Base-by-base conservation (phyloP, 2,329 filamentous ascomycete genomes). In the Aspergillus caelatus region DNA sequence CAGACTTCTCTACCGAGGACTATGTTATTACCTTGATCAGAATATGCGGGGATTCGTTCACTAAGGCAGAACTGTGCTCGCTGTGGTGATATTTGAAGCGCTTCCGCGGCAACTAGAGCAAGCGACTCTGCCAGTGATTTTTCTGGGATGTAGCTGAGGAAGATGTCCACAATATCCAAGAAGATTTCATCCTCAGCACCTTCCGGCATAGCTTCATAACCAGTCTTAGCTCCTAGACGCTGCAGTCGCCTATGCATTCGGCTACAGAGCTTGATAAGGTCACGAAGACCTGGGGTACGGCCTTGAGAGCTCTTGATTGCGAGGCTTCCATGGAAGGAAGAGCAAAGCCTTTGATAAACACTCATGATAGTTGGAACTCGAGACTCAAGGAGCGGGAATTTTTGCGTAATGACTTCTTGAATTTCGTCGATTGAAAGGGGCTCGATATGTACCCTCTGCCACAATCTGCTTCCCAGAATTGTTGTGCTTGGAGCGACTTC, bases 151-250 rank as follows among this genome's bases (percentile, higher is more conserved):
- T 91, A 92, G 60, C 91, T 92, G 48, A 92, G 89, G 76, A 99
- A 98, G 74, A 94, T 96, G 77, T 99, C 95, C 58, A 95, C 85
- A 0, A 93, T 92, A 74, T 99, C 95, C 80, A 97, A 87, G 72
- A 97, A 97, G 78, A 98, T 96, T 71, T 91, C 88, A 72, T 97
- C 91, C 67, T 87, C 84, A 0, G 87, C 87, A 1, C 85, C 86
- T 70, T 94, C 91, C n/a, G 84, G 88, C 26, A 93, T 87, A 0
- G 89, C 83, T 74, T 95, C 91, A 23, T 86, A 83, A 12, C 88
- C 88, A 28, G 86, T 90, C 67, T 85, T 89, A 26, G 88, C 87
- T 1, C 88, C 86, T 19, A 80, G 65, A 34, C 71, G 75, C 61
- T 84, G 73, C 26, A 97, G 81, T 19, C 93, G 86, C 58, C 86